Conservation (phyloP, 192 early-diverging fungal species). For the Backusella westeae region DNA sequence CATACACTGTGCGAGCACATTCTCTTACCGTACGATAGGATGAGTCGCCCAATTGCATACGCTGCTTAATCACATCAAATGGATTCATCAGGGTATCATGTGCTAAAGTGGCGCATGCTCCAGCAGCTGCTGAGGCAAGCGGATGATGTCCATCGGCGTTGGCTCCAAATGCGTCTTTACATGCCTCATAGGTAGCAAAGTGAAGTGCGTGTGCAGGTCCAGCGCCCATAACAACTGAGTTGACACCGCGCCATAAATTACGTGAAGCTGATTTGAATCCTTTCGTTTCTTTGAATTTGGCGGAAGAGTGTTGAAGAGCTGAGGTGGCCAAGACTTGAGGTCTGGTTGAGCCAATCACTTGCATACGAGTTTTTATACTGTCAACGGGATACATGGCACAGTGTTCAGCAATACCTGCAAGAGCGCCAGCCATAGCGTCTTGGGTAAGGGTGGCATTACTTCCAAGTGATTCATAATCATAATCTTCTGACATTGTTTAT, state of each 20-base stretch:
- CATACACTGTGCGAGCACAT: constrained; percentile 67
- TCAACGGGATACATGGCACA: constrained; percentile 94
- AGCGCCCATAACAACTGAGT: constrained; percentile 88
- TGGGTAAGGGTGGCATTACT: constrained; percentile 73
- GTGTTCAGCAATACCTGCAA: constrained; percentile 98
- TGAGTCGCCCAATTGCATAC: constrained; percentile 87
- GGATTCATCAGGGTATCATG: constrained; percentile 93
- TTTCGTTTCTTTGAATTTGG: background rate
- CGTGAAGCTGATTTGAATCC: constrained; percentile 17
- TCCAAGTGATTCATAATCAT: constrained; percentile 91
- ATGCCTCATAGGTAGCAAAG: constrained; percentile 91
- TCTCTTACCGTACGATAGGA: constrained; percentile 65
- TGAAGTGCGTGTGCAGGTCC: constrained; percentile 95
- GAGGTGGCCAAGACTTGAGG: constrained; percentile 1
- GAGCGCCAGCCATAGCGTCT: constrained; percentile 86
- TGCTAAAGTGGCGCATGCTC: constrained; percentile 83
- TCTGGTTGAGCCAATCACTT: constrained; percentile 63
- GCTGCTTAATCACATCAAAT: constrained; percentile 97
- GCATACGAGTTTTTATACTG: constrained; percentile 95
- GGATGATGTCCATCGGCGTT: constrained; percentile 54
- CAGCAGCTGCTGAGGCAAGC: constrained; percentile 73
- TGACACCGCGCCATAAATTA: constrained; percentile 90
- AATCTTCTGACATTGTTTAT: constrained; percentile 49
- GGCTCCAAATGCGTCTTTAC: constrained; percentile 73
- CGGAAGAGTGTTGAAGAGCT: background rate